Conservation (phyloP, 441 rosid genomes). For the Jatropha podagrica region DNA sequence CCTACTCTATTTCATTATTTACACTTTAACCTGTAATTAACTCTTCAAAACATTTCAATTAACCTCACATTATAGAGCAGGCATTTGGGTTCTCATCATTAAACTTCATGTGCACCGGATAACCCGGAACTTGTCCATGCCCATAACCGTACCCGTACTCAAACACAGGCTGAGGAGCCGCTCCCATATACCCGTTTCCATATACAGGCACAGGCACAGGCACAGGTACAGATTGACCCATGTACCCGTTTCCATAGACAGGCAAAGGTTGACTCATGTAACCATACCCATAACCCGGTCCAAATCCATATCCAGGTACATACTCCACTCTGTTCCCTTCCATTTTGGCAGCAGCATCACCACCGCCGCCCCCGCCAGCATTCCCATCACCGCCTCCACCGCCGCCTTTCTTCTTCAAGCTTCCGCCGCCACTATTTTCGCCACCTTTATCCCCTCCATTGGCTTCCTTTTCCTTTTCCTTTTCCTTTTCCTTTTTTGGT, state of each 20-base stretch:
- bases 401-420: conserved; percentile 12
- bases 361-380: background rate
- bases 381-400: conserved; percentile 16
- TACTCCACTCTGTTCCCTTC: conserved; percentile 51
- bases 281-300: conserved; percentile 22
- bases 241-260: conserved; percentile 19
- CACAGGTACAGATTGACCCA: conserved; percentile 13
- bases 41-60: no score
- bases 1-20: conserved; percentile 7
- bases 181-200: conserved; percentile 22
- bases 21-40: conserved; percentile 1
- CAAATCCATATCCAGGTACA: conserved; percentile 33
- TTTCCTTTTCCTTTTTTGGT: conserved; percentile 70
- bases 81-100: conserved; percentile 75
- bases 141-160: conserved; percentile 22
- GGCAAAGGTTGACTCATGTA: conserved; percentile 19
- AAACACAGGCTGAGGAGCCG: conserved; percentile 15
- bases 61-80: conserved; percentile 40
- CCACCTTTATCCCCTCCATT: background rate
- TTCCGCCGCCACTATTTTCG: conserved; percentile 6
- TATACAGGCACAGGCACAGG: background rate
- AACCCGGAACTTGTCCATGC: conserved; percentile 23
- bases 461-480: background rate
- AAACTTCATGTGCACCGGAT: conserved; percentile 49
- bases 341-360: conserved; percentile 17